Evolutionary conservation across 768 basidiomycete genomes (phyloP), one percentile per base, ranked within the genome.

Genomic region (Leccinum incarnatum): DNA sequence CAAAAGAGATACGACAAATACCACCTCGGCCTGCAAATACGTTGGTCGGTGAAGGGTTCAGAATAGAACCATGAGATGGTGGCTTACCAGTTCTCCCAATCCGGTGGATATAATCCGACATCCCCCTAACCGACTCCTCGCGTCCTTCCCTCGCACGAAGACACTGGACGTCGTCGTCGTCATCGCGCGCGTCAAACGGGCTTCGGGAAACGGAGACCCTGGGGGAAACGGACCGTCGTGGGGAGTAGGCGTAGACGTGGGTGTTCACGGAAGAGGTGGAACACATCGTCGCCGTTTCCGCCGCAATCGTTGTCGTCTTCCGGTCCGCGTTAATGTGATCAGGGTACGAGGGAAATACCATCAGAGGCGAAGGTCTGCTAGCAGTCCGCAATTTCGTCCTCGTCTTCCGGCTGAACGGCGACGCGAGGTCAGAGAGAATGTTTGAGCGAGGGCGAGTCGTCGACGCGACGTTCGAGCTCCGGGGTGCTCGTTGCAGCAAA

Each of bases 341-440:
- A 3, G 67, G 57, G 55, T 70, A 70, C 2, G 70, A 51, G 9
- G 72, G 70, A 32, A 51, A 67, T 17, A 70, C 68, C 19, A 71
- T 56, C 3, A 58, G 58, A 14, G 68, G 55, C 21, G 46, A 47
- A 5, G 12, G 19, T 32, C 11, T 19, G 40, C 7, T 50, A 17
- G 34, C 53, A 15, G 52, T 58, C 23, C 36, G 58, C 14, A 54
- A 50, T 32, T 23, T 61, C 54, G 23, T 53, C 9, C 17, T 21
- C 57, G 42, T 64, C 15, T 19, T 52, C 40, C 50, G 56, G 32
- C 34, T 57, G 7, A 62, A 62, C 4, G 70, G 69, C 7, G 64
- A 36, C 7, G 67, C 61, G 21, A 60, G 73, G 25, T 64, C 62
- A 23, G 64, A 71, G 62, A 37, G 58, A 60, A 5, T 36, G 19